Evolutionary conservation across 75 land plant species (phyloP), one percentile per base, ranked within the genome.

Genomic region (Cupressus sempervirens): DNA sequence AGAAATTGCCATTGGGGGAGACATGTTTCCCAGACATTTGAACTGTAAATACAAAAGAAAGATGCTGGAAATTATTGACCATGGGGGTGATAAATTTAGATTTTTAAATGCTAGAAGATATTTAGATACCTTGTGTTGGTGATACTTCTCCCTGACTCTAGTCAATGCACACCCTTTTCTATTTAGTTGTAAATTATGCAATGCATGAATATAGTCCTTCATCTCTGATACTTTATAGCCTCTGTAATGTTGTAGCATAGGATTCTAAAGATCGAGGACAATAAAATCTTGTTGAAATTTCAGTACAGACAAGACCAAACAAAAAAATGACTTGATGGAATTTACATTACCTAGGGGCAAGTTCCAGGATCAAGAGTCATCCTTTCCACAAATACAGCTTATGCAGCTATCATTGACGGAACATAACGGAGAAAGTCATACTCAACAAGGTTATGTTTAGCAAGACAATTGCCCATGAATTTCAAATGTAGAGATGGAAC

Each of bases 401-500:
- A 92, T 40, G 95, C 93, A 87, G 96, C 96, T 85, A 95, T 85
- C 80, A 89, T 32, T 14, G 96, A 94, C 9, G 95, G 94, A 46
- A 93, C 81, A 84, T 88, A 94, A 84, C 82, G 73, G 6, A 94
- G 81, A 82, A 91, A 93, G 4, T 77, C 87, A 87, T 93, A 94
- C 20, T 94, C 94, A 13, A 91, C 18, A 82, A 94, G 86, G 65
- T 90, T 87, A 23, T 92, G 83, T 82, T 94, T 94, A 7, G 94
- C 91, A 41, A 94, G 88, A 53, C 88, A 94, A 54, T 86, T 82
- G 0, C 90, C 84, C 83, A 94, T 40, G 43, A 87, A 91, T 56
- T 92, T 92, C 80, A 92, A 50, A 62, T 90, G 86, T 62, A 94
- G 70, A 48, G 76, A 86, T 18, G 92, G 82, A 32, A 67, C 80